These are phyloP conservation scores for Phytophthora ohioensis DNA, from an alignment of 352 stramenopile species.

Conservation along the genomic window DNA sequence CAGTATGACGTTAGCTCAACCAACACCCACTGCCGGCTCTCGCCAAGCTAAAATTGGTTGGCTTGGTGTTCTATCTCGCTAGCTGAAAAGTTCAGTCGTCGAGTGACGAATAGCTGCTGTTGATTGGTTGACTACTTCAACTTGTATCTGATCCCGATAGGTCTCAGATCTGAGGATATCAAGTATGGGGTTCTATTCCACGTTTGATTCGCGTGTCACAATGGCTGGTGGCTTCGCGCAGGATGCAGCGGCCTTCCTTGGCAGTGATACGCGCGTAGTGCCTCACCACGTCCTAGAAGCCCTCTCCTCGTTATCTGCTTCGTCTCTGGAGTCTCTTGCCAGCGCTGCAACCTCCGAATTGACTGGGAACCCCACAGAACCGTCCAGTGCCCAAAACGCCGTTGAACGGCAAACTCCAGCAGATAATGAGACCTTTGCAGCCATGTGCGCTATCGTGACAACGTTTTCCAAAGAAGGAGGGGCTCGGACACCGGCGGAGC, in stretches of 20 bases:
- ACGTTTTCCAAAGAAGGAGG: slow-evolving; percentile 25
- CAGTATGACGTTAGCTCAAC: too few relatives aligned
- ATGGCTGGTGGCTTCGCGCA: slow-evolving; percentile 32
- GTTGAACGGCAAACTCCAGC: not conserved
- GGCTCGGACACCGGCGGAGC: slow-evolving; percentile 10
- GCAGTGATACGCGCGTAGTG: slow-evolving; percentile 24
- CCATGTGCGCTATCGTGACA: slow-evolving; percentile 43
- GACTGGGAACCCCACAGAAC: slow-evolving; percentile 4
- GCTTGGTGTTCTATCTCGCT: not conserved
- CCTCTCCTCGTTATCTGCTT: slow-evolving; percentile 19
- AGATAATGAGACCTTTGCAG: slow-evolving; percentile 32
- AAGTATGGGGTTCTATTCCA: not conserved
- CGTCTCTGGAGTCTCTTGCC: slow-evolving; percentile 36
- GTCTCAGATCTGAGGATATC: not conserved
- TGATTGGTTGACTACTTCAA: slow-evolving; percentile 6
- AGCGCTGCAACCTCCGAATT: slow-evolving; percentile 35
- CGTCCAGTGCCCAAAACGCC: not conserved
- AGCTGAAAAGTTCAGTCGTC: not conserved
- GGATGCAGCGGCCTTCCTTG: slow-evolving; percentile 21
- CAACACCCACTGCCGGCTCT: too few relatives aligned
- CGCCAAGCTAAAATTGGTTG: slow-evolving; percentile 1
- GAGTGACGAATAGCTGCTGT: not conserved
- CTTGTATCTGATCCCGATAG: not conserved
- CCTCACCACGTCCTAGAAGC: slow-evolving; percentile 16
- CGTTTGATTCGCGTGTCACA: too few relatives aligned